A percentile compares a stretch with the other conserved stretches of the same genome.
phyloP scores from a whole-genome alignment of 2,329 filamentous ascomycete genomes.

The Fusarium sp. region DNA sequence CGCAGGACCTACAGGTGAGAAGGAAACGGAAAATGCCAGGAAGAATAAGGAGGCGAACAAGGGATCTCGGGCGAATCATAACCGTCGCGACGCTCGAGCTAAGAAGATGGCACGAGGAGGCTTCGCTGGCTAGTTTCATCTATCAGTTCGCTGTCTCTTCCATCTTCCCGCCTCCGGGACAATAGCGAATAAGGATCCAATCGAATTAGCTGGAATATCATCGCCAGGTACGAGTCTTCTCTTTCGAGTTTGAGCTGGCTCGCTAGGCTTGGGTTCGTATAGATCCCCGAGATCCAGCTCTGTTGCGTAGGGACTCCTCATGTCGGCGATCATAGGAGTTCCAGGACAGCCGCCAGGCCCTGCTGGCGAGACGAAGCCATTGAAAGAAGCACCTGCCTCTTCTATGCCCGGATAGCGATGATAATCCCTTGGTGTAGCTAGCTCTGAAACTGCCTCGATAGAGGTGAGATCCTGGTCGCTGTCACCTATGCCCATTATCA shows the following conservation, averaged over 20 bases:
- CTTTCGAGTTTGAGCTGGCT: conserved; percentile 36
- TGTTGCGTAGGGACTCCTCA: conserved; percentile 56
- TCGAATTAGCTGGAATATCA: too few relatives aligned
- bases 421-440: conserved; percentile 57
- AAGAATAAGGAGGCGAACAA: conserved; percentile 86
- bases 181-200: background rate
- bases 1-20: conserved; percentile 74
- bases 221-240: background rate
- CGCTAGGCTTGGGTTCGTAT: conserved; percentile 22
- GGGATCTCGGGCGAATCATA: conserved; percentile 85
- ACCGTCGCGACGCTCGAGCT: conserved; percentile 77
- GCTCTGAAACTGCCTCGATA: conserved; percentile 56
- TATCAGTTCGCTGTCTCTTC: conserved; percentile 39
- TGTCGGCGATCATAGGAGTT: conserved; percentile 52
- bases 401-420: conserved; percentile 52
- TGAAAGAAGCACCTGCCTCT: conserved; percentile 53
- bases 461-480: conserved; percentile 56
- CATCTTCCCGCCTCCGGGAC: conserved; percentile 16
- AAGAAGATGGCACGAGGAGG: conserved; percentile 72
- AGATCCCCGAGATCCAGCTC: conserved; percentile 54
- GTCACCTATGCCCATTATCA: conserved; percentile 55
- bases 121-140: conserved; percentile 51
- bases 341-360: conserved; percentile 28
- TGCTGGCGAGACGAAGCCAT: conserved; percentile 44
- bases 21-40: conserved; percentile 77